Evolutionary conservation across 2,329 filamentous ascomycete genomes (phyloP).

Genomic region (Colletotrichum abscissum): DNA sequence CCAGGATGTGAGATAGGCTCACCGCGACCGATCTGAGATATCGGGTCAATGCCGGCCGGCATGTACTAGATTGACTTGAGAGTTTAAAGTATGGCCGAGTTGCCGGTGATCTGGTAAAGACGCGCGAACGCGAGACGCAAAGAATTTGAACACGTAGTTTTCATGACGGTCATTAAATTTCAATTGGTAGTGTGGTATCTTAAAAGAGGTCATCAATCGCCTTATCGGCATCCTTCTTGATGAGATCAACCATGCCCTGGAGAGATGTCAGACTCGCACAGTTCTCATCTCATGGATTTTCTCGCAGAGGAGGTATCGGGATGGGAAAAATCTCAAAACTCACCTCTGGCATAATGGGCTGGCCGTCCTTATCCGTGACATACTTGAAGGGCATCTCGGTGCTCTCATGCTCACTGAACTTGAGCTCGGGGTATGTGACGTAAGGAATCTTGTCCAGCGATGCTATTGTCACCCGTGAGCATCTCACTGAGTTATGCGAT

Average conservation of each 20-base stretch:
- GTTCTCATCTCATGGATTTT: background rate
- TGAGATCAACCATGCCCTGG: slow-evolving; percentile 94
- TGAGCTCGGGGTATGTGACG: slow-evolving; percentile 88
- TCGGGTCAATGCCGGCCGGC: background rate
- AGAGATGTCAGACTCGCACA: slow-evolving; percentile 37
- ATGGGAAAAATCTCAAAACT: slow-evolving; percentile 39
- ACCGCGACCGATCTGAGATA: background rate
- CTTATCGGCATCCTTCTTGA: slow-evolving; percentile 94
- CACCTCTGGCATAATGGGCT: slow-evolving; percentile 93
- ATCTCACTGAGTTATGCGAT: background rate
- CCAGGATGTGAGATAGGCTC: background rate
- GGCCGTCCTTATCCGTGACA: slow-evolving; percentile 78
- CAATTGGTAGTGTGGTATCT: slow-evolving; percentile 28
- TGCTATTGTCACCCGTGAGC: slow-evolving; percentile 59
- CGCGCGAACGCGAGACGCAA: background rate
- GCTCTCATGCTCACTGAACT: slow-evolving; percentile 90
- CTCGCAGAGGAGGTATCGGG: too few species aligned
- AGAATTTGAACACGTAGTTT: background rate
- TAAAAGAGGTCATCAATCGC: slow-evolving; percentile 87
- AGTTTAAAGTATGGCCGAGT: background rate
- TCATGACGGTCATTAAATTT: slow-evolving; percentile 11
- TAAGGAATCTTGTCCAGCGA: slow-evolving; percentile 84
- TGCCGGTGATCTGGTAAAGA: background rate
- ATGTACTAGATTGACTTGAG: background rate
- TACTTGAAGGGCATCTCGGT: slow-evolving; percentile 99